These are phyloP conservation scores for Globisporangium barbulae DNA, from an alignment of 352 stramenopile species.

Conservation along the genomic window DNA sequence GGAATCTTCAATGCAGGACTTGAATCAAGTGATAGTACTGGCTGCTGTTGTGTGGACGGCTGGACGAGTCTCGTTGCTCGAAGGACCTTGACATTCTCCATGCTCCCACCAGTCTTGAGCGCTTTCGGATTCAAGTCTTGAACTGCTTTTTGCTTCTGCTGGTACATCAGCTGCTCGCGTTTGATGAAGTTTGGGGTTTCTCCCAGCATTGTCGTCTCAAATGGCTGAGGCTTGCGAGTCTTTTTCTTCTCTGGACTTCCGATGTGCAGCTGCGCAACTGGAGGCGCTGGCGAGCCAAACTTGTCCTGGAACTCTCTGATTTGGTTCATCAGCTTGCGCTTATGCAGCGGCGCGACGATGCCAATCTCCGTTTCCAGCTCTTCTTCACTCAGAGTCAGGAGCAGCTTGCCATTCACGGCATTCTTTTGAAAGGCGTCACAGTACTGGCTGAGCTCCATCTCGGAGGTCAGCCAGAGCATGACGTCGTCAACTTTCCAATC, in stretches of 20 bases:
- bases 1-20: neutral
- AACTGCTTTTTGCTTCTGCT: conserved; percentile 23
- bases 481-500: conserved; percentile 60
- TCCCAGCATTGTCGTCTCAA: conserved; percentile 9
- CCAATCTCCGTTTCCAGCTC: conserved; percentile 37
- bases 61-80: conserved; percentile 6
- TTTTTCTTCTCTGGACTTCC: conserved; percentile 12
- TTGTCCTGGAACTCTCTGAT: conserved; percentile 38
- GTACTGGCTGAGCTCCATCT: conserved; percentile 52
- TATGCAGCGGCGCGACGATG: conserved; percentile 32
- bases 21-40: neutral
- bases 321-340: conserved; percentile 42
- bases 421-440: conserved; percentile 28
- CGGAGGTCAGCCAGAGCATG: conserved; percentile 34
- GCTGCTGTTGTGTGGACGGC: neutral
- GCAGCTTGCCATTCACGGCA: conserved; percentile 39
- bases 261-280: neutral
- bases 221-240: conserved; percentile 1
- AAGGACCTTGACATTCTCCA: conserved; percentile 2
- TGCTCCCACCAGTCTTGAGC: neutral
- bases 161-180: conserved; percentile 32
- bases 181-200: conserved; percentile 40
- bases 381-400: conserved; percentile 36
- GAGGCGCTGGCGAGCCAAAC: conserved; percentile 21
- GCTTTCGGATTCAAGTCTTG: neutral